These are phyloP conservation scores for Angophora floribunda DNA, from an alignment of 345 rosid genomes.

Conservation along the genomic window DNA sequence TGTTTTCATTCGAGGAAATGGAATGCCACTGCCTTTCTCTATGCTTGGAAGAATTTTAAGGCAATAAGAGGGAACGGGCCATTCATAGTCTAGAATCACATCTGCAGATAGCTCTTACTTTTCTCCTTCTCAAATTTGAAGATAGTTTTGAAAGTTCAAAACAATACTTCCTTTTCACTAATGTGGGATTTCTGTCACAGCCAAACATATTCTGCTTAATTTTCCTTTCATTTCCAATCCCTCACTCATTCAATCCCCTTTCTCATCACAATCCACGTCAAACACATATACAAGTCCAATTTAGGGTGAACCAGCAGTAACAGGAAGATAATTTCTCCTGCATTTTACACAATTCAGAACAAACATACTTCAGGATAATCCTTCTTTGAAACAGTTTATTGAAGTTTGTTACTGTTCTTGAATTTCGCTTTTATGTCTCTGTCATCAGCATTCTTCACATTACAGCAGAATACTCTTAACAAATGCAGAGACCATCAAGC, in stretches of 20 bases:
- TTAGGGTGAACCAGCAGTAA: not conserved
- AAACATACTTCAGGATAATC: not conserved
- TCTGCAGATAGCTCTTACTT: not conserved
- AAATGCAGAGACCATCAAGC: not conserved
- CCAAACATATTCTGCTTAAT: not conserved
- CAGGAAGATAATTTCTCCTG: not conserved
- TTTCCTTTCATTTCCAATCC: not conserved
- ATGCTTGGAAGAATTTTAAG: not conserved
- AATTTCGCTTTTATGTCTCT: not conserved
- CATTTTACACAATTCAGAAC: not conserved
- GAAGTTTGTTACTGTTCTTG: not conserved
- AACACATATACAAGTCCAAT: not conserved
- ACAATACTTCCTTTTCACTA: not conserved
- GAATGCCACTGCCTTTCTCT: not conserved
- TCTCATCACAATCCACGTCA: not conserved
- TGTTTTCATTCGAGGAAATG: not conserved
- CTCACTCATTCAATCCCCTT: not conserved
- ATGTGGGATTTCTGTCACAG: not conserved
- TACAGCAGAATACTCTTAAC: not conserved
- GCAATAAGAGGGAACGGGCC: not conserved
- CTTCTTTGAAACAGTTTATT: not conserved
- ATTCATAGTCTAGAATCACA: not conserved
- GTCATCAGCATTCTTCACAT: not conserved
- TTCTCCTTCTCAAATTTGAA: not conserved
- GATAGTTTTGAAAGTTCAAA: not conserved